Percentiles rank a stretch among this genome's conserved stretches.
These are phyloP conservation scores for Didymella pomorum DNA, from an alignment of 2,329 filamentous ascomycete species.

Conservation along the genomic window DNA sequence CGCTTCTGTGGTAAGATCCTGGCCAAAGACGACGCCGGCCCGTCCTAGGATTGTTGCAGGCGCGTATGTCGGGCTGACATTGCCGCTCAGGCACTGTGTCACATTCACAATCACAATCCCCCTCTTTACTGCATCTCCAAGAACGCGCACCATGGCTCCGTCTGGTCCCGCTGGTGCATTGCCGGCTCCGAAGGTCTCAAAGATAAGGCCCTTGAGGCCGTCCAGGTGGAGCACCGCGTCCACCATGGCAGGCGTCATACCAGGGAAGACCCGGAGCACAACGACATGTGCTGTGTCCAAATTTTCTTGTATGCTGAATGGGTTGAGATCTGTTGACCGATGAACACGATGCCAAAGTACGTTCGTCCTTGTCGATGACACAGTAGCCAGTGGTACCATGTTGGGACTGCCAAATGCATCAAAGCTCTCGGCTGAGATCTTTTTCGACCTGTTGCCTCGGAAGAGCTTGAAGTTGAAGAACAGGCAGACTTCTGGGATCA, in stretches of 20 bases:
- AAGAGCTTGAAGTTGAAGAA: constrained; percentile 94
- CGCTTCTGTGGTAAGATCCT: constrained; percentile 89
- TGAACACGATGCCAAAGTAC: constrained; percentile 82
- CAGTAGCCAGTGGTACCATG: constrained; percentile 78
- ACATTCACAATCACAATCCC: constrained; percentile 90
- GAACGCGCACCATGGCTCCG: constrained; percentile 78
- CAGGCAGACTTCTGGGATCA: constrained; percentile 90
- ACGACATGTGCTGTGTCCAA: constrained; percentile 89
- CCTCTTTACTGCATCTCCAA: constrained; percentile 77
- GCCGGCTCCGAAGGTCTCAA: constrained; percentile 93
- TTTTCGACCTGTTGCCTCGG: constrained; percentile 86
- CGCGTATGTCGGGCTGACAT: constrained; percentile 53
- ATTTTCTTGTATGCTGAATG: constrained; percentile 73
- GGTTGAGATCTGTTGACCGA: constrained; percentile 75
- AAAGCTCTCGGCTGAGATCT: constrained; percentile 85
- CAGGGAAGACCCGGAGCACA: constrained; percentile 88
- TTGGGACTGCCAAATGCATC: constrained; percentile 92
- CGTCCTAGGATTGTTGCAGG: constrained; percentile 72
- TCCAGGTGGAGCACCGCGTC: constrained; percentile 81
- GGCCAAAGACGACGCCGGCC: constrained; percentile 86
- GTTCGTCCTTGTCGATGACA: constrained; percentile 80
- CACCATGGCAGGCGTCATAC: constrained; percentile 92
- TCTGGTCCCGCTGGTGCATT: constrained; percentile 87
- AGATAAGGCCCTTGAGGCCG: constrained; percentile 79
- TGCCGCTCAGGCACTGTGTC: constrained; percentile 76